Base-by-base conservation (phyloP, 1,284 basidiomycete genomes). In the Heterobasidion parviporum region DNA sequence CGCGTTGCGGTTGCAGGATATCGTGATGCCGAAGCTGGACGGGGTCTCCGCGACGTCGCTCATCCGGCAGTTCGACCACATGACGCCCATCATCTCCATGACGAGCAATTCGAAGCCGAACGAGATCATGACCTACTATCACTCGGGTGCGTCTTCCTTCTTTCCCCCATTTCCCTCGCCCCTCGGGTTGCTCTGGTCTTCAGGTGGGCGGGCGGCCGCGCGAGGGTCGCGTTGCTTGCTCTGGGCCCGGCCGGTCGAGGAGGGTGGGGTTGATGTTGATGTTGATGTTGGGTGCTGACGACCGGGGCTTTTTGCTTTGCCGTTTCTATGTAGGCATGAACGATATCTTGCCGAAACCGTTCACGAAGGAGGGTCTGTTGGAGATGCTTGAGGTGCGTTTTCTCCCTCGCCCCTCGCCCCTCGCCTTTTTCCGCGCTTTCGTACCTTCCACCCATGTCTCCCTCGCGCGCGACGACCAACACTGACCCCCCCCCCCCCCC, bases 1-100 rank as follows among this genome's bases (percentile, higher is more conserved):
- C 33, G 12, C 54, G 46, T 12, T 57, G 57, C 56, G 53, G 53
- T 18, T 60, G 50, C 59, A 90, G 92, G 93, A 95, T 63, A 94
- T 96, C 56, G 89, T 94, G 54, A 95, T 95, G 93, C 93, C 93
- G 8, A 93, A 94, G 69, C 74, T 95, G 61, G 93, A 95, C 61
- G 91, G 92, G 53, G 83, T 95, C 20, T 87, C 87, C 18, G 94
- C 96, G 8, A 98, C 95, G 46, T 92, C 87, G 54, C 72, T 98
- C 63, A 98, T 98, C 64, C 80, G 95, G 14, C 91, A 94, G 72
- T 98, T 98, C 66, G 94, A 98, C 72, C 85, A 85, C 57, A 87
- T 85, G 75, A 98, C 95, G 50, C 95, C 95, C 2, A 97, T 97
- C 69, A 97, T 98, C 64, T 94, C 91, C 14, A 97, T 98, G 94